These are phyloP conservation scores for Globisporangium recalcitrans DNA, from an alignment of 352 stramenopile genomes.

Conservation along the genomic window DNA sequence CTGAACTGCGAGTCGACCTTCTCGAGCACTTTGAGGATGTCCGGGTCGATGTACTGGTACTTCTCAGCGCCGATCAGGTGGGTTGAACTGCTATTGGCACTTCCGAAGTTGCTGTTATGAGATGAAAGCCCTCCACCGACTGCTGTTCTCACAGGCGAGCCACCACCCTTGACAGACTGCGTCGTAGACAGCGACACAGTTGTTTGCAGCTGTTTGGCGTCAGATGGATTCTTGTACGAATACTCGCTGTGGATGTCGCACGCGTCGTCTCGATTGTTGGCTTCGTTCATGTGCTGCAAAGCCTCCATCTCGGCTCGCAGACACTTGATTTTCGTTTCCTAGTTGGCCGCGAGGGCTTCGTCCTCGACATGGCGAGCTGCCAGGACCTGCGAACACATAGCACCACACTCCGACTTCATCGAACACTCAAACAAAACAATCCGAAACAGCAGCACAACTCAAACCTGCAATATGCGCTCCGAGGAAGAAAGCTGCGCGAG, in stretches of 20 bases:
- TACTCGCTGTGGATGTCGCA: constrained; percentile 21
- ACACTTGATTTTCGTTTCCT: constrained; percentile 70
- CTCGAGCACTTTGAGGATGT: constrained; percentile 73
- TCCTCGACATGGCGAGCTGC: constrained; percentile 56
- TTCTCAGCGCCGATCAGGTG: constrained; percentile 40
- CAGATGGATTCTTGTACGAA: constrained; percentile 10
- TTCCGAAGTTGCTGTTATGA: not conserved
- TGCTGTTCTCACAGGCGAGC: not conserved
- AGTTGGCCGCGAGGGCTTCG: constrained; percentile 40
- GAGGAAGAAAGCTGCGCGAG: no score
- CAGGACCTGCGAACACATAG: constrained; percentile 33
- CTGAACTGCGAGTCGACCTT: constrained; percentile 85
- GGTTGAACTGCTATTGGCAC: constrained; percentile 15
- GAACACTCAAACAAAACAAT: no score
- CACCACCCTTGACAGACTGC: not conserved
- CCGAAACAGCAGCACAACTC: no score
- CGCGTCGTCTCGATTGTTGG: constrained; percentile 28
- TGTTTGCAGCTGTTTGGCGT: constrained; percentile 15
- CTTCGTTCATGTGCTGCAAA: constrained; percentile 63
- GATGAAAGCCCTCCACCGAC: constrained; percentile 2
- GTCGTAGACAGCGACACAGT: not conserved
- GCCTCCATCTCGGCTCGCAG: constrained; percentile 67
- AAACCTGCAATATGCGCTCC: no score
- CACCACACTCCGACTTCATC: no score
- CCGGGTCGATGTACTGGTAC: constrained; percentile 72